Base-by-base conservation (phyloP, 192 early-diverging fungal genomes). In the Lobosporangium transversale region DNA sequence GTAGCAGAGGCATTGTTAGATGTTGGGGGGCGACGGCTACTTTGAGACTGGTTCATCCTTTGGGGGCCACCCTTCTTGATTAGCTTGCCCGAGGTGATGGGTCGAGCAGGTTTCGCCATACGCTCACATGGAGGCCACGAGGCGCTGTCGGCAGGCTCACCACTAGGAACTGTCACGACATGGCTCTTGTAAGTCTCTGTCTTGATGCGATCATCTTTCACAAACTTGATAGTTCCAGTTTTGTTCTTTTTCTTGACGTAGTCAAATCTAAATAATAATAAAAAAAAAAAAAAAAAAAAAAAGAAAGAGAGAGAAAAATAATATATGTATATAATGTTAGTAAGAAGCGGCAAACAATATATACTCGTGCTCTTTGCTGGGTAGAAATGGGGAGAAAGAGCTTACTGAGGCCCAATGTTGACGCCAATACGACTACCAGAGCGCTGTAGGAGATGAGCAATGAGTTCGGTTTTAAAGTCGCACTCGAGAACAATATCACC, bases 201-300 rank as follows among this genome's bases (percentile, higher is more conserved):
- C 45, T 76, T 82, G 42, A 78, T 68, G 23, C 51, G 73, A 40
- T 91, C 90, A 64, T 91, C 89, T 80, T 91, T 91, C 43, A 85
- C 81, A 79, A 92, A 90, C 82, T 94, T 94, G 81, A 94, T 81
- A 36, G 79, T 84, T 30, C 84, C 90, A 12, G 78, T 70, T 73
- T 94, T 94, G 62, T 79, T 83, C 64, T 87, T 85, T 82, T 94
- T 94, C 74, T 91, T 94, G 49, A 74, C 66, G 75, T 89, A 94
- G 31, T 86, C 81, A 53, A 91, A 89, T 18, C 73, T 78, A 57
- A 7, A 44, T n/a, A n/a, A n/a, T n/a, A n/a, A n/a, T n/a, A n/a
- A n/a, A n/a, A n/a, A n/a, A n/a, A n/a, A n/a, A n/a, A n/a, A n/a
- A n/a, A n/a, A n/a, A n/a, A n/a, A n/a, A n/a, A n/a, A n/a, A n/a